Conservation (phyloP, 495 filamentous ascomycete species). For the Ramalina peruviana region DNA sequence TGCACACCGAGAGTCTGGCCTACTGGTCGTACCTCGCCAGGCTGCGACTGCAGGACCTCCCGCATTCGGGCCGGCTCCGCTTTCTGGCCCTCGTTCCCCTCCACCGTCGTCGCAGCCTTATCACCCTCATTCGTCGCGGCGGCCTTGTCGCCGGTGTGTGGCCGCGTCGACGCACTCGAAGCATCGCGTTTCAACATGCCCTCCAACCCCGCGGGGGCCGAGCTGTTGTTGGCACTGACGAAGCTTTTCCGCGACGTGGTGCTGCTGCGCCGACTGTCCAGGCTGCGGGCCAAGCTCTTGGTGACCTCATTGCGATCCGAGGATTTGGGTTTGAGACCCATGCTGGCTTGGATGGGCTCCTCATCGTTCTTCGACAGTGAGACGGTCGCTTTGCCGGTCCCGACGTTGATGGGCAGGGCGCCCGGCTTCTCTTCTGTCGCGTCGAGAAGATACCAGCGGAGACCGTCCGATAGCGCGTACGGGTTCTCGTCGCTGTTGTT, state of each 20-base stretch:
- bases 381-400: slow-evolving; percentile 77
- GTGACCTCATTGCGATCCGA: slow-evolving; percentile 34
- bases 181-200: slow-evolving; percentile 4
- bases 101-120: slow-evolving; percentile 20
- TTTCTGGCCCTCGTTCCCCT: slow-evolving; percentile 22
- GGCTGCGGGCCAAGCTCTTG: slow-evolving; percentile 68
- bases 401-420: slow-evolving; percentile 72
- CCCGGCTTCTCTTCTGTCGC: slow-evolving; percentile 87
- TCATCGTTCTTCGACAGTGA: slow-evolving; percentile 80
- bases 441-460: slow-evolving; percentile 92
- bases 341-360: slow-evolving; percentile 40
- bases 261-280: slow-evolving; percentile 83
- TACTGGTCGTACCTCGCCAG: not conserved
- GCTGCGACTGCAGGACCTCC: slow-evolving; percentile 2
- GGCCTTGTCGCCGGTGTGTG: slow-evolving; percentile 24
- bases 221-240: slow-evolving; percentile 3
- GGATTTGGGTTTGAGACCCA: slow-evolving; percentile 38
- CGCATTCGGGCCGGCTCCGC: slow-evolving; percentile 5
- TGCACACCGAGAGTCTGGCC: not conserved
- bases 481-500: slow-evolving; percentile 88
- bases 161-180: slow-evolving; percentile 17
- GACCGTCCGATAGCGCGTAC: slow-evolving; percentile 87
- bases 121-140: slow-evolving; percentile 21
- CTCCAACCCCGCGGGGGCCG: slow-evolving; percentile 4
- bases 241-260: slow-evolving; percentile 59